Percentiles rank a stretch among this genome's conserved stretches.
These are phyloP conservation scores for Beauveria caledonica DNA, from an alignment of 2,329 filamentous ascomycete species.

Conservation along the genomic window DNA sequence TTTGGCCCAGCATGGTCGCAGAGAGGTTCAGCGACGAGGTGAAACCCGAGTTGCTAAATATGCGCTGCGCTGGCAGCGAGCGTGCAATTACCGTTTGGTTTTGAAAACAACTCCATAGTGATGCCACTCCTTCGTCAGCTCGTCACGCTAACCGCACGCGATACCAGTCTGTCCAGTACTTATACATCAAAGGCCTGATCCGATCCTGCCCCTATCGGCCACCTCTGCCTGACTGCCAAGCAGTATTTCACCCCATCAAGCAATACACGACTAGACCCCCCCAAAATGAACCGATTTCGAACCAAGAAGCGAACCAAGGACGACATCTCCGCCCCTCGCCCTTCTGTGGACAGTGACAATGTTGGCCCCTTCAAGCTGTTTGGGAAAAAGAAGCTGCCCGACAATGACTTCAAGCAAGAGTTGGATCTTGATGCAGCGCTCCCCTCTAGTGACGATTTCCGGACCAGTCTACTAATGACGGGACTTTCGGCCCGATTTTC, in stretches of 20 bases:
- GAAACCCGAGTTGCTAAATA: not conserved
- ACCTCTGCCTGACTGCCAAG: not conserved
- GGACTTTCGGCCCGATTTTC: slow-evolving; percentile 92
- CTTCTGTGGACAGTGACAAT: slow-evolving; percentile 48
- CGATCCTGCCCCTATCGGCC: not conserved
- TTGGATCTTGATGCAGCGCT: slow-evolving; percentile 68
- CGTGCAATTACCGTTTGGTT: too few species aligned
- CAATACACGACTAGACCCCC: not conserved
- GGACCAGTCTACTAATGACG: slow-evolving; percentile 92
- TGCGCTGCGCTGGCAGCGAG: not conserved
- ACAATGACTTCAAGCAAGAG: slow-evolving; percentile 52
- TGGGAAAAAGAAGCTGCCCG: slow-evolving; percentile 46
- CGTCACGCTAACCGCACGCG: not conserved
- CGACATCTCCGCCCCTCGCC: slow-evolving; percentile 35
- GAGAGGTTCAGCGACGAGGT: too few species aligned
- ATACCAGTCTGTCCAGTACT: not conserved
- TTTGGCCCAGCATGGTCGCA: not conserved
- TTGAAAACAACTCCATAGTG: not conserved
- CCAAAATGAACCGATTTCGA: slow-evolving; percentile 67
- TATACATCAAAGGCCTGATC: not conserved
- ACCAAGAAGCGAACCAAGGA: slow-evolving; percentile 64
- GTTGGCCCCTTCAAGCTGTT: slow-evolving; percentile 47
- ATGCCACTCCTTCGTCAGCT: not conserved
- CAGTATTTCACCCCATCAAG: not conserved
- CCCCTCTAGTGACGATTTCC: slow-evolving; percentile 80